Evolutionary conservation across 306 rosid species (phyloP).

Genomic region (Cucurbita maxima): DNA sequence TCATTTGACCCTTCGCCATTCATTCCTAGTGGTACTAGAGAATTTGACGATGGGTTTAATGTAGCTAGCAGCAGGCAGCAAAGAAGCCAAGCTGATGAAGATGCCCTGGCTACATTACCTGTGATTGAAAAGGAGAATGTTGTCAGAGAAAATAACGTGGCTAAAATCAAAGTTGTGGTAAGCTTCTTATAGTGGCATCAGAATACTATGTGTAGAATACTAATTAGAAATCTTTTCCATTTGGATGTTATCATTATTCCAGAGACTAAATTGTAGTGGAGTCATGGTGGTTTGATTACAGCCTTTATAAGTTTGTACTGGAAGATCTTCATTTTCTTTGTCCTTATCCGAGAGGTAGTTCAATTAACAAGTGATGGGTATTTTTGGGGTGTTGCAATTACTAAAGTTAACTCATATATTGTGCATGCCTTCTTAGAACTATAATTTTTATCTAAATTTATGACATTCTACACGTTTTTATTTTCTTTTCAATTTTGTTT

Average conservation of each 20-base stretch:
- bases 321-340: not conserved
- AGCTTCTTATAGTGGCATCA: slow-evolving; percentile 13
- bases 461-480: not conserved
- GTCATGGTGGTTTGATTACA: not conserved
- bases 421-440: not conserved
- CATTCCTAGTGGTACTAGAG: slow-evolving; percentile 53
- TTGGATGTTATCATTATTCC: not conserved
- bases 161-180: slow-evolving; percentile 99
- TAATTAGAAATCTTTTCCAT: not conserved
- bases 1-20: slow-evolving; percentile 89
- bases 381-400: not conserved
- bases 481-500: not conserved
- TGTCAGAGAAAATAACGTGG: slow-evolving; percentile 67
- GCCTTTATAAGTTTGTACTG: not conserved
- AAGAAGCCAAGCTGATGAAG: slow-evolving; percentile 39
- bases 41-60: slow-evolving; percentile 48
- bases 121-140: slow-evolving; percentile 47
- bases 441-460: not conserved
- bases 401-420: not conserved
- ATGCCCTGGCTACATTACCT: slow-evolving; percentile 31
- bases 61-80: slow-evolving; percentile 37
- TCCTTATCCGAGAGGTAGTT: not conserved
- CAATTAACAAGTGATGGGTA: not conserved
- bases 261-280: not conserved
- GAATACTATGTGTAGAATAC: not conserved